Evolutionary conservation across 352 stramenopile species (phyloP).

Genomic region (Halophytophthora polymorphica): DNA sequence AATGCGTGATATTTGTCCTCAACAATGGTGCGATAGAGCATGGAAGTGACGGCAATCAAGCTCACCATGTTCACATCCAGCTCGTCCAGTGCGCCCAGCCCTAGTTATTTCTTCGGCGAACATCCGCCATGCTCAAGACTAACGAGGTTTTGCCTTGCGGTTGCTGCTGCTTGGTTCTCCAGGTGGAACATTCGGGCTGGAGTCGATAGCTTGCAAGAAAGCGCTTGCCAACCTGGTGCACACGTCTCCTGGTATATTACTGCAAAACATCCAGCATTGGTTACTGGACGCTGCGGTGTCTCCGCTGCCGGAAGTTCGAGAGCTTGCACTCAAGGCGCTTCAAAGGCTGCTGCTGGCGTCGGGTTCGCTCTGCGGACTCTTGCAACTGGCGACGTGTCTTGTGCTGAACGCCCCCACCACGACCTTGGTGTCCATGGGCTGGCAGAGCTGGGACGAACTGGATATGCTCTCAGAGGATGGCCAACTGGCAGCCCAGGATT

Average conservation of each 20-base stretch:
- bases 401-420: conserved; percentile 44
- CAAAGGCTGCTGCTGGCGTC: conserved; percentile 66
- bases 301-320: conserved; percentile 37
- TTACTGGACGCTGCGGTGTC: conserved; percentile 60
- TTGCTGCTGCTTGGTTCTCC: neutral
- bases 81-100: conserved; percentile 13
- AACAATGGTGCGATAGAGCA: conserved; percentile 17
- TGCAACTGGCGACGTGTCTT: conserved; percentile 64
- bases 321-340: conserved; percentile 58
- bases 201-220: conserved; percentile 55
- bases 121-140: conserved; percentile 1
- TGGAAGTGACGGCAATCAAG: conserved; percentile 36
- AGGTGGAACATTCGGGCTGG: conserved; percentile 50
- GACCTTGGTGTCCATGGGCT: neutral
- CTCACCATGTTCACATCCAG: conserved; percentile 36
- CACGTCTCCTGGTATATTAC: conserved; percentile 44
- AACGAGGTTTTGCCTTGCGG: neutral
- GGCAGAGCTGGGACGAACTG: conserved; percentile 33
- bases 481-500: conserved; percentile 30
- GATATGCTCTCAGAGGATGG: conserved; percentile 53
- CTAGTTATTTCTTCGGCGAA: neutral
- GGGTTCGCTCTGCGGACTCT: conserved; percentile 73
- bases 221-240: conserved; percentile 36
- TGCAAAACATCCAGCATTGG: conserved; percentile 70
- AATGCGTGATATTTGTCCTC: neutral